Base-by-base conservation (phyloP, 1,284 basidiomycete genomes). In the Austroboletus niveus region DNA sequence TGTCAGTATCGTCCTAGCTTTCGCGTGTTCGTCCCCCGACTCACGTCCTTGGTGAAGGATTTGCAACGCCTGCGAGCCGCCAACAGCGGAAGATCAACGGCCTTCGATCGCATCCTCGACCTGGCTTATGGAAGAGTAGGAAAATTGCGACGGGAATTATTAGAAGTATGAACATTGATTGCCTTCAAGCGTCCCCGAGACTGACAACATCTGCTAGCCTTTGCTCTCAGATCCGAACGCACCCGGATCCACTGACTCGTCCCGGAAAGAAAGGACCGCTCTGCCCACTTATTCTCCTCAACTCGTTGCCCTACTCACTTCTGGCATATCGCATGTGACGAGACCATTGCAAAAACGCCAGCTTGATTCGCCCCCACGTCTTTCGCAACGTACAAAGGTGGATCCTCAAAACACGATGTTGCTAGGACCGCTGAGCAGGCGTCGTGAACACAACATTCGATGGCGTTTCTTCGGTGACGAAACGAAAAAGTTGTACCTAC, bases 91-190 rank as follows among this genome's bases (percentile, higher is more conserved):
- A 68, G 78, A 46, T 55, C 63, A 39, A 66, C 73, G 49, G 78
- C 82, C n/a, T 83, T 89, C 56, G 69, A 71, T 9, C 74, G 79
- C 51, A 65, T 89, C n/a, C 72, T 92, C 20, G 78, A 85, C 57
- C 62, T 82, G n/a, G 89, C 89, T n/a, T 92, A 90, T 66, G 91
- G 87, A 17, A 75, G 87, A 51, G 80, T 78, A 54, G 91, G 90
- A 12, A 85, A 80, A 61, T 67, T 91, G 20, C 79, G 75, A 58
- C 77, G 80, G 72, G 85, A 89, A 58, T 69, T 89, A 30, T 70
- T 89, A 64, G 65, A 82, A 69, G 85, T 85, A 54, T 70, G 46
- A 15, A 34, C 15, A 8, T 38, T 12, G n/a, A 30, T 22, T 17
- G 32, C 52, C 10, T 41, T 52, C 52, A 29, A 29, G 17, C 41